Conservation (phyloP, 176 grass and related monocot genomes). For the Triticum timopheevii region DNA sequence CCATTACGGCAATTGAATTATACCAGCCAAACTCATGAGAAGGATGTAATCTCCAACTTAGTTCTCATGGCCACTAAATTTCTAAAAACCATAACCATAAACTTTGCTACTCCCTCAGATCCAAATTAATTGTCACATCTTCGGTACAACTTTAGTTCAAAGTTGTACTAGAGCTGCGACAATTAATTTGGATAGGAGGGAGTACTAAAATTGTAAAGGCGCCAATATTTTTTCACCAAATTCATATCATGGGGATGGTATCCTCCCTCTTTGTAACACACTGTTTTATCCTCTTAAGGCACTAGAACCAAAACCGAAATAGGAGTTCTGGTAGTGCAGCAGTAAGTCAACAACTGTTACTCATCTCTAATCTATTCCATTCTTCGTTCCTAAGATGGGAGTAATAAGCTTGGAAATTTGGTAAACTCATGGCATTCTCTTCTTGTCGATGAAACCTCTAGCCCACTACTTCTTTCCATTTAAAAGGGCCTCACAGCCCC, state of each 20-base stretch:
- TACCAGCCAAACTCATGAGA: not conserved
- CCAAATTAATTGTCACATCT: no score
- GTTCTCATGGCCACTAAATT: not conserved
- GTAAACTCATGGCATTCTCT: not conserved
- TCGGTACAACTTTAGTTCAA: no score
- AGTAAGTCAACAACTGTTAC: not conserved
- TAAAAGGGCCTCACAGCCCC: not conserved
- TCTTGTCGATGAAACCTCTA: not conserved
- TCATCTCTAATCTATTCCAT: not conserved
- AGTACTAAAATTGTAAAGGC: not conserved
- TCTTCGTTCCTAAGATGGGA: not conserved
- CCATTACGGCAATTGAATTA: not conserved
- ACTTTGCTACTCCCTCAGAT: not conserved
- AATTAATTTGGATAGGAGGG: no score
- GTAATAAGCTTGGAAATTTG: not conserved
- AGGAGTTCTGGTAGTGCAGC: not conserved
- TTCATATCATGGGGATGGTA: not conserved
- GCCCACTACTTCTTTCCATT: not conserved
- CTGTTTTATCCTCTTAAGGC: not conserved
- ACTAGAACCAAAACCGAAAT: not conserved
- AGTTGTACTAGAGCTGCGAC: no score
- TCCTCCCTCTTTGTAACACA: not conserved
- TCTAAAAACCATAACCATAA: not conserved
- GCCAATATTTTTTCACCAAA: not conserved
- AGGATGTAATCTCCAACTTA: not conserved